phyloP scores from a whole-genome alignment of 805 yeast genomes.

The Candida nemodendra region DNA sequence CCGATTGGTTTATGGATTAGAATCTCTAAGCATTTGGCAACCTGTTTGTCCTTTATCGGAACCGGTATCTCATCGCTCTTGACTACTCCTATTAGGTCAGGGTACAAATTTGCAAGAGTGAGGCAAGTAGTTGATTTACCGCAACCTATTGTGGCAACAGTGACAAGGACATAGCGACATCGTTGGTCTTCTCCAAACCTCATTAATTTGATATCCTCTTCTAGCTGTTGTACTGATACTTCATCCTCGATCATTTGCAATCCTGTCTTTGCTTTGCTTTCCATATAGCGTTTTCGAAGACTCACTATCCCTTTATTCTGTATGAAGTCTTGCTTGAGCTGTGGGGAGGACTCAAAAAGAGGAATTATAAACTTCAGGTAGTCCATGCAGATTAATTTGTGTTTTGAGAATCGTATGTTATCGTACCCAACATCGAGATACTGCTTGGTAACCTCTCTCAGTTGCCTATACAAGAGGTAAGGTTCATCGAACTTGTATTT shows the following conservation, averaged over 20 bases:
- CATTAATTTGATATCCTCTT: slow-evolving; percentile 25
- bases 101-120: slow-evolving; percentile 54
- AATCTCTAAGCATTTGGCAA: slow-evolving; percentile 43
- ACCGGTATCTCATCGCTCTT: slow-evolving; percentile 76
- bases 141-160: slow-evolving; percentile 90
- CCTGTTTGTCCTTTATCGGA: slow-evolving; percentile 47
- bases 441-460: slow-evolving; percentile 81
- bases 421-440: slow-evolving; percentile 42
- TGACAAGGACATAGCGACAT: slow-evolving; percentile 64
- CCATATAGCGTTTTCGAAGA: slow-evolving; percentile 64
- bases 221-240: slow-evolving; percentile 31
- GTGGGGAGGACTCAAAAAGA: slow-evolving; percentile 48
- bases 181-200: slow-evolving; percentile 33
- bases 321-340: slow-evolving; percentile 43
- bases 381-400: slow-evolving; percentile 58
- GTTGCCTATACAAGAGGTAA: slow-evolving; percentile 81
- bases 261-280: slow-evolving; percentile 53
- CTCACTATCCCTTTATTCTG: slow-evolving; percentile 71
- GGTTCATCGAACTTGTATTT: slow-evolving; percentile 96
- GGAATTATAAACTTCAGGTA: slow-evolving; percentile 69
- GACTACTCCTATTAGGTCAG: slow-evolving; percentile 61
- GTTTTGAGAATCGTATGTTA: slow-evolving; percentile 42
- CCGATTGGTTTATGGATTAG: slow-evolving; percentile 49
- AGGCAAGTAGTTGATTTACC: slow-evolving; percentile 86
- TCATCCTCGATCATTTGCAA: slow-evolving; percentile 52